phyloP scores from a whole-genome alignment of 805 yeast genomes.

The Saccharomycopsis synnaedendra region DNA sequence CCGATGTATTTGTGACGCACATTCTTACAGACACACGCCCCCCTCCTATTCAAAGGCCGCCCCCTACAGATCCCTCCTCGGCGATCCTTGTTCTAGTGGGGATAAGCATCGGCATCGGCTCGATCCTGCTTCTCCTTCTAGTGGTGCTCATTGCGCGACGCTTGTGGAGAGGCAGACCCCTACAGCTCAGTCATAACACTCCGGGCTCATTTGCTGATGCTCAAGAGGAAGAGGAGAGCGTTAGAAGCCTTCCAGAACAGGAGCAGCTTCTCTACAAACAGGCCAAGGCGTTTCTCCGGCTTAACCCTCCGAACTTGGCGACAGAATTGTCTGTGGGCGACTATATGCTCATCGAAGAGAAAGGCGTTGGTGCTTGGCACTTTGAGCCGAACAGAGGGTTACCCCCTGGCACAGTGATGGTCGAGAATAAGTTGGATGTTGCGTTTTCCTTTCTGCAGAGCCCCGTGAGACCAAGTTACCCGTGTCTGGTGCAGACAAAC shows the following conservation, averaged over 20 bases:
- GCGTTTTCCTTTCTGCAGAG: slow-evolving; percentile 24
- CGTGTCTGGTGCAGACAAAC: slow-evolving; percentile 66
- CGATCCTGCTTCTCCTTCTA: neutral
- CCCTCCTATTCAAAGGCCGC: no score
- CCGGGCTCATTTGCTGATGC: slow-evolving; percentile 17
- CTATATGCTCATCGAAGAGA: slow-evolving; percentile 62
- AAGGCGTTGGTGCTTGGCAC: slow-evolving; percentile 86
- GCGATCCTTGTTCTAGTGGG: neutral
- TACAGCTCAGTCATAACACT: slow-evolving; percentile 20
- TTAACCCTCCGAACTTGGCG: slow-evolving; percentile 34
- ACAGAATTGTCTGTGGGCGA: slow-evolving; percentile 37
- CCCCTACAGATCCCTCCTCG: no score
- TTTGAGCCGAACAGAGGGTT: slow-evolving; percentile 39
- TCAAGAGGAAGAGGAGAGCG: slow-evolving; percentile 14
- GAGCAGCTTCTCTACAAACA: slow-evolving; percentile 29
- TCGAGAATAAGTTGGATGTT: slow-evolving; percentile 52
- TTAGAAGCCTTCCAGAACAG: slow-evolving; percentile 18
- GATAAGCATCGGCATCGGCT: neutral
- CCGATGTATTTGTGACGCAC: no score
- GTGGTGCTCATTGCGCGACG: neutral
- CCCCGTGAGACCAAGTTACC: slow-evolving; percentile 31
- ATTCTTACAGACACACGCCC: no score
- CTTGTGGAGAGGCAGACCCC: neutral
- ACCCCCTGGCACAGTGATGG: slow-evolving; percentile 43
- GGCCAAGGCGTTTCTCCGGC: slow-evolving; percentile 27